Evolutionary conservation across 345 rosid genomes (phyloP).

Genomic region (Hibiscus syriacus): DNA sequence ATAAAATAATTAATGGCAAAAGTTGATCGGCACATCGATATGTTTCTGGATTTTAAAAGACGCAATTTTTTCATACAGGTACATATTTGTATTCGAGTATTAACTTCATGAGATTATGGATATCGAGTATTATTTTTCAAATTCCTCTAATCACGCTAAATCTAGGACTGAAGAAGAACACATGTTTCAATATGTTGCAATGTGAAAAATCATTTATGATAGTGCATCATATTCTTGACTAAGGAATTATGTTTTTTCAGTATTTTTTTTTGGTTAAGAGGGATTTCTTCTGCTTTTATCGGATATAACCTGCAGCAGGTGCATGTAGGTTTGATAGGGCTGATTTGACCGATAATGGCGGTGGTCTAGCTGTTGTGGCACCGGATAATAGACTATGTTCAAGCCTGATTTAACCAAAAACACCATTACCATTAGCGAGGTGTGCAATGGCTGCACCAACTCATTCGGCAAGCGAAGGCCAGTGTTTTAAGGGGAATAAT

Average conservation of each 20-base stretch:
- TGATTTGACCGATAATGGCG: too few species aligned
- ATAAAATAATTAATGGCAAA: slow-evolving; percentile 65
- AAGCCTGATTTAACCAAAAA: too few species aligned
- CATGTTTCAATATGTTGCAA: not conserved
- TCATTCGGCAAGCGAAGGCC: too few species aligned
- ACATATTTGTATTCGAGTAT: slow-evolving; percentile 4
- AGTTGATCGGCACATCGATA: too few species aligned
- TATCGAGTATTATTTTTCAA: too few species aligned
- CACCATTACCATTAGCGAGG: too few species aligned
- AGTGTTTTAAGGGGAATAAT: too few species aligned
- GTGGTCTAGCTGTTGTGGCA: too few species aligned
- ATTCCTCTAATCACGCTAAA: not conserved
- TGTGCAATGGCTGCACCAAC: too few species aligned
- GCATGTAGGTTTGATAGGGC: not conserved
- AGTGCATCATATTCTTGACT: not conserved
- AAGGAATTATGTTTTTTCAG: not conserved
- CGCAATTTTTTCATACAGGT: slow-evolving; percentile 93
- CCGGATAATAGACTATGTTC: too few species aligned
- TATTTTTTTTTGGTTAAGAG: not conserved
- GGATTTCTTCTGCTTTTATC: not conserved
- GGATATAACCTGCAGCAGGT: not conserved
- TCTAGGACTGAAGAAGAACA: not conserved
- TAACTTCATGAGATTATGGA: slow-evolving; percentile 1
- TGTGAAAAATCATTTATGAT: not conserved
- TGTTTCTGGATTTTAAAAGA: too few species aligned